Base-by-base conservation (phyloP, 1,139 yeast species). In the Eremothecium coryli region DNA sequence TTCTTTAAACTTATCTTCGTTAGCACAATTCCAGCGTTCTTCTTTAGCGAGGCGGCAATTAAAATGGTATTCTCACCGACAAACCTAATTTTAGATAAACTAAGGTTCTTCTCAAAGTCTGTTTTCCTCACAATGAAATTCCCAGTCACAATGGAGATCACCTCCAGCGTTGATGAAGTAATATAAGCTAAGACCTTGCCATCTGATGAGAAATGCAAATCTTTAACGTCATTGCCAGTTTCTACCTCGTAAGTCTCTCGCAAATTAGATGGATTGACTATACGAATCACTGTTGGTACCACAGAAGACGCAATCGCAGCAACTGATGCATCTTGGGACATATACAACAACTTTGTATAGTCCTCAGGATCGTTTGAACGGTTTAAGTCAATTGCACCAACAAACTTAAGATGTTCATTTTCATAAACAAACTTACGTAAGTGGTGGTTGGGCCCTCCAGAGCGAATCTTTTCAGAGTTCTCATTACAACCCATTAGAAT, bases 401-500 rank as follows among this genome's bases (percentile, higher is more conserved):
- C 63, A 45, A 74, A 75, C 40, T 69, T 64, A 48, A 80, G 62
- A 52, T 77, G 82, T 35, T 76, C 79, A 33, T 77, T 73, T 35
- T 64, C 66, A 50, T 63, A 73, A 16, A 61, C 64, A 50, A 76
- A 81, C 50, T 78, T 78, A 39, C 95, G 64, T 48, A 85, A 57
- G 58, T 82, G 86, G 50, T 76, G 77, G 54, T 85, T 85, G 41
- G 71, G 68, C 14, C 46, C 42, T 44, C 80, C 85, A 50, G 68
- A 45, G 61, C 66, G 61, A 58, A 78, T 66, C 56, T 70, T 65
- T 44, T 66, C 61, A 45, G 74, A 44, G 38, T 75, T 69, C 49
- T 82, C 85, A 53, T 84, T 82, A 47, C 86, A 77, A 3, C 93
- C 93, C 35, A 82, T 67, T 38, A 82, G 61, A 14, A 85, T 72